phyloP scores from a whole-genome alignment of 2,329 filamentous ascomycete genomes.

The Aspergillus tamarii region DNA sequence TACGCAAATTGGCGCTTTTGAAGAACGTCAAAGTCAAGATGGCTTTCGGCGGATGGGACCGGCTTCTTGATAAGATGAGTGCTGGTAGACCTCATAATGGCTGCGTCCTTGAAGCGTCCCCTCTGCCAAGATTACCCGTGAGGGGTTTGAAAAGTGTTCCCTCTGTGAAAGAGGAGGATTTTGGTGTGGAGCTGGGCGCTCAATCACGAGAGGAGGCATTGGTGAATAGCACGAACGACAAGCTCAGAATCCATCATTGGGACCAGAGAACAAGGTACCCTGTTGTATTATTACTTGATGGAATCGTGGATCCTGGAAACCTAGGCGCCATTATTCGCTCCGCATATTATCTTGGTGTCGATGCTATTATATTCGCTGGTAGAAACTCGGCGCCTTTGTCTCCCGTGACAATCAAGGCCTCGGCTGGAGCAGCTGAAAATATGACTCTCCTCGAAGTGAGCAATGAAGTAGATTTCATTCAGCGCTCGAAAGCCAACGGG shows the following conservation, averaged over 20 bases:
- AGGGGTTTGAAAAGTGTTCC: constrained; percentile 58
- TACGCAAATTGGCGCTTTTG: constrained; percentile 45
- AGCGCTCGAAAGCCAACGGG: constrained; percentile 67
- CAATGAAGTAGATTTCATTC: constrained; percentile 71
- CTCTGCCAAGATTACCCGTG: constrained; percentile 73
- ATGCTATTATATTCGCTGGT: constrained; percentile 77
- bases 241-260: constrained; percentile 47
- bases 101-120: constrained; percentile 82
- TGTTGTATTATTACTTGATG: constrained; percentile 48
- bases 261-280: constrained; percentile 36
- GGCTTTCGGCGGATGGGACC: constrained; percentile 65
- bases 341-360: constrained; percentile 86
- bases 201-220: constrained; percentile 74
- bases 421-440: constrained; percentile 82
- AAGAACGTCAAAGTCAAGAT: constrained; percentile 59
- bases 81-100: constrained; percentile 86
- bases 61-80: constrained; percentile 81
- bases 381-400: constrained; percentile 74
- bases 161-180: constrained; percentile 52
- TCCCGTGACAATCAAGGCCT: constrained; percentile 80
- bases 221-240: constrained; percentile 69
- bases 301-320: constrained; percentile 80
- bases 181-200: constrained; percentile 62
- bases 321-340: constrained; percentile 86
- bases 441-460: constrained; percentile 72